These are phyloP conservation scores for Farysia itapuensis DNA, from an alignment of 1,284 basidiomycete species.

Conservation along the genomic window DNA sequence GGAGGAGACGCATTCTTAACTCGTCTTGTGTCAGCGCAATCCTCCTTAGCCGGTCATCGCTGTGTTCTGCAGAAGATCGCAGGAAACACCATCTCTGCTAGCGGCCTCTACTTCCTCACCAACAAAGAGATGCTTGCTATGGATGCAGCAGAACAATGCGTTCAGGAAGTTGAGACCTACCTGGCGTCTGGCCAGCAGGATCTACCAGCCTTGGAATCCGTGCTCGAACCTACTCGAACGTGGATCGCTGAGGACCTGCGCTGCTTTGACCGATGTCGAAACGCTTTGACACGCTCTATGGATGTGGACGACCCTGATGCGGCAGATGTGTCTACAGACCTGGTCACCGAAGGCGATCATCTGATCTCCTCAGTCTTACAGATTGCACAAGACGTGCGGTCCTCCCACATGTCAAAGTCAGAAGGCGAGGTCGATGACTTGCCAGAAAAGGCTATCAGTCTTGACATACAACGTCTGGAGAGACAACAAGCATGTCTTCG, in stretches of 20 bases:
- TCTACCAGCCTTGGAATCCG: conserved; percentile 18
- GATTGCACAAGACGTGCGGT: conserved; percentile 51
- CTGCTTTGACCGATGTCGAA: conserved; percentile 6
- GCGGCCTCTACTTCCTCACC: not conserved
- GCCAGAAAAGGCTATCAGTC: conserved; percentile 28
- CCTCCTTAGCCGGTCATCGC: not conserved
- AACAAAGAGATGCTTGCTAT: not conserved
- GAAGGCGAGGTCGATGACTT: conserved; percentile 11
- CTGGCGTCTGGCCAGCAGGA: conserved; percentile 2
- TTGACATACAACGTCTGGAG: conserved; percentile 15
- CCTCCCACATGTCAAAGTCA: not conserved
- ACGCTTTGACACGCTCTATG: not conserved
- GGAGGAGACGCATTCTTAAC: not conserved
- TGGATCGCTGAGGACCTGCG: conserved; percentile 3
- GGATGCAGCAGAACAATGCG: not conserved
- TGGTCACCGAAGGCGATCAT: conserved; percentile 15
- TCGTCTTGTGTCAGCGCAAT: not conserved
- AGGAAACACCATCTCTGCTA: too few species aligned
- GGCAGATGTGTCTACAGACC: too few species aligned
- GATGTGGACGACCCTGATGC: too few species aligned
- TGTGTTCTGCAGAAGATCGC: not conserved
- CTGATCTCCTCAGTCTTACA: conserved; percentile 52
- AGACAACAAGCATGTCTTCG: conserved; percentile 23
- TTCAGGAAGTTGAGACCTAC: conserved; percentile 5
- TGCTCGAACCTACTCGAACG: conserved; percentile 16